Conservation (phyloP, 306 rosid species). For the Cajanus cajan region DNA sequence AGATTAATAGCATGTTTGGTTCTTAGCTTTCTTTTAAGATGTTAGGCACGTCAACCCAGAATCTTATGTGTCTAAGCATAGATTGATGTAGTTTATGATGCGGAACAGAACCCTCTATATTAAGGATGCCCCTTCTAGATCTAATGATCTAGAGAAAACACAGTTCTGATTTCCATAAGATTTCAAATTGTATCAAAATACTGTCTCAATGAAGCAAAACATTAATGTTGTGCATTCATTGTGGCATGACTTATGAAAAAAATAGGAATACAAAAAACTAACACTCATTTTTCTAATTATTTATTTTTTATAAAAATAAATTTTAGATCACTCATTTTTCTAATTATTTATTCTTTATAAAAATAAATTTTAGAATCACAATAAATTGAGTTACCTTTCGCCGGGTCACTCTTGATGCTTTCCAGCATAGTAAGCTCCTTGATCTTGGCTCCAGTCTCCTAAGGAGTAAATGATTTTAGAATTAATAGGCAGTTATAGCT, state of each 20-base stretch:
- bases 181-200: neutral
- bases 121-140: neutral
- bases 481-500: neutral
- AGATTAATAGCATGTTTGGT: neutral
- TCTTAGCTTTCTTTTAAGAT: too few species aligned
- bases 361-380: neutral
- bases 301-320: neutral
- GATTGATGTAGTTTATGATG: too few species aligned
- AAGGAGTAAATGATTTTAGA: slow-evolving; percentile 31
- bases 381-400: slow-evolving; percentile 63
- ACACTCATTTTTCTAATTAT: neutral
- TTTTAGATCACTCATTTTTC: neutral
- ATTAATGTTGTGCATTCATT: neutral
- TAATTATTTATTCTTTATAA: neutral
- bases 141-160: neutral
- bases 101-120: too few species aligned
- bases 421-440: slow-evolving; percentile 90
- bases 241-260: neutral
- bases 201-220: slow-evolving; percentile 4
- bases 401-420: slow-evolving; percentile 73
- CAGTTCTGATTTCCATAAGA: slow-evolving; percentile 1
- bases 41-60: too few species aligned
- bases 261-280: neutral
- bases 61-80: too few species aligned
- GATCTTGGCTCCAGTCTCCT: slow-evolving; percentile 98